Base-by-base conservation (phyloP, 176 grass and related monocot species). In the Oryza meyeriana region DNA sequence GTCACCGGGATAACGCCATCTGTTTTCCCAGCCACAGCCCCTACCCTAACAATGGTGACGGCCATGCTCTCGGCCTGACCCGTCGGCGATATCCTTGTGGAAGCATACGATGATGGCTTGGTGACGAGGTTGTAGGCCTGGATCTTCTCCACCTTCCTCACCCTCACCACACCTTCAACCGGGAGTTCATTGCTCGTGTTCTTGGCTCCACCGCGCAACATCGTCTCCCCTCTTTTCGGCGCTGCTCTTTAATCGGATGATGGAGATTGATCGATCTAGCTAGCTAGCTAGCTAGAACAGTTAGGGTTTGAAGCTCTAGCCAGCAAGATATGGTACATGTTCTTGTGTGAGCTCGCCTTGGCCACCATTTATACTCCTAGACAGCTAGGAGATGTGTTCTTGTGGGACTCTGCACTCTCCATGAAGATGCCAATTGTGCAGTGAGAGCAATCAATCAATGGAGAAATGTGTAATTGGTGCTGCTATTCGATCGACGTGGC, bases 111-210 rank as follows among this genome's bases (percentile, higher is more conserved):
- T 0, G 77, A 50, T 7, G 82, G 77, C 71, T 64, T 85, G 55
- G 26, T 24, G 64, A 74, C 10, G 34, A 79, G 32, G 77, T 85
- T 89, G 82, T 85, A 57, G 12, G 72, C 82, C 55, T 80, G n/a
- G 20, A 89, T 89, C 82, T 55, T 81, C 40, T 89, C 87, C 55
- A 89, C 82, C 36, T 71, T 89, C 64, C 61, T 59, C 52, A 89
- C 87, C 77, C 71, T 71, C 32, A 89, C 82, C 40, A 34, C 77
- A 5, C 64, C 16, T 6, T 85, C 78, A 0, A 80, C 17, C 17
- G 38, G 69, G 1, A 88, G 47, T 69, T 89, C 87, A 2, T 18
- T 62, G 69, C 63, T 79, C 36, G 1, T 36, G 28, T n/a, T 79
- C 41, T 25, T 11, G 40, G 26, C 12, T 64, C 66, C 29, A 11